Conservation (phyloP, 352 stramenopile genomes). For the Globisporangium spinosum region DNA sequence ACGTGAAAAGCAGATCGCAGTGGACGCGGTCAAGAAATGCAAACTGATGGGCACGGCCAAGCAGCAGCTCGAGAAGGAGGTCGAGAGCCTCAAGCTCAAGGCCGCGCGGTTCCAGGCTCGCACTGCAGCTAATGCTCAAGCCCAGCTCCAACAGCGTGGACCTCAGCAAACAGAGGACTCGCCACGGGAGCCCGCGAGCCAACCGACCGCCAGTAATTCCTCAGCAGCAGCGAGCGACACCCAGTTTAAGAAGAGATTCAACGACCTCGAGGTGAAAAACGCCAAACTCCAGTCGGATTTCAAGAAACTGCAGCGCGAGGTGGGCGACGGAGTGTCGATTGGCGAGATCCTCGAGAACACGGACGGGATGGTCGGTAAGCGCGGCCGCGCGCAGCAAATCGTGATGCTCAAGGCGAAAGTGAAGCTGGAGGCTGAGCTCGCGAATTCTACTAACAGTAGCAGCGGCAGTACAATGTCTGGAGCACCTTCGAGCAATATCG, state of each 20-base stretch:
- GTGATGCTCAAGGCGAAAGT: slow-evolving; percentile 82
- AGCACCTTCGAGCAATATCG: slow-evolving; percentile 33
- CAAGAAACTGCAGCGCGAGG: slow-evolving; percentile 75
- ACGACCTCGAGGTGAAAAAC: slow-evolving; percentile 62
- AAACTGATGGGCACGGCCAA: slow-evolving; percentile 34
- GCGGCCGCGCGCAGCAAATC: slow-evolving; percentile 78
- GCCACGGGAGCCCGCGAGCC: not conserved
- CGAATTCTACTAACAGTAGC: not conserved
- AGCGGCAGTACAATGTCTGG: not conserved
- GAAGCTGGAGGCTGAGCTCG: slow-evolving; percentile 52
- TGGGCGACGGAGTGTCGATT: slow-evolving; percentile 47
- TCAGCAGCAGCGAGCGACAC: slow-evolving; percentile 10
- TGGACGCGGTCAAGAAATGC: slow-evolving; percentile 35
- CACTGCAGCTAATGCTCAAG: not conserved
- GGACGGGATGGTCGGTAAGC: slow-evolving; percentile 27
- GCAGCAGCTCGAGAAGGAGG: slow-evolving; percentile 45
- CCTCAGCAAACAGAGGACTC: not conserved
- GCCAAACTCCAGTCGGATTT: slow-evolving; percentile 51
- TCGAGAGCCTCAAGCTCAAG: slow-evolving; percentile 61
- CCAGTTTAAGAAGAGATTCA: slow-evolving; percentile 42
- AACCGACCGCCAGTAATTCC: not conserved
- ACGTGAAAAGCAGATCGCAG: slow-evolving; percentile 50
- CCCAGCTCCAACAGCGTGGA: not conserved
- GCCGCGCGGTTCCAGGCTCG: slow-evolving; percentile 47
- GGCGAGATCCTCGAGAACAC: slow-evolving; percentile 44